Percentiles rank a stretch among this genome's conserved stretches.
These are phyloP conservation scores for Pseudocercospora cruenta DNA, from an alignment of 2,329 filamentous ascomycete species.

Conservation along the genomic window DNA sequence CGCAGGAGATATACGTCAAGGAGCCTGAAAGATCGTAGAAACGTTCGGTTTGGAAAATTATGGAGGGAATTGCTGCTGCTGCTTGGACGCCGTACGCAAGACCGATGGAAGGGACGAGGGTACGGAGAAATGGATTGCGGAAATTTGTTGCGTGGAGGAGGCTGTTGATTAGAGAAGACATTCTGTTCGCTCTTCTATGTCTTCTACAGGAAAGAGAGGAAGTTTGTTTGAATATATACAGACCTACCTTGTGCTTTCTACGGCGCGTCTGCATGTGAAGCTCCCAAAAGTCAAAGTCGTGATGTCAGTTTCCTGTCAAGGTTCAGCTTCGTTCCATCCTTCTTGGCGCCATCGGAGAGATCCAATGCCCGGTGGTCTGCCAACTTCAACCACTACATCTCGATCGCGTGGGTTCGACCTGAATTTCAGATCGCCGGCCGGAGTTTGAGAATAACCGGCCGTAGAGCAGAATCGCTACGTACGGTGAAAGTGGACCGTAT, in stretches of 20 bases:
- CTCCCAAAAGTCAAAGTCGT: slow-evolving; percentile 1
- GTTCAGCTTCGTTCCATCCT: slow-evolving; percentile 2
- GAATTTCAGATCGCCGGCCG: slow-evolving; percentile 1
- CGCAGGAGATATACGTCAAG: slow-evolving; percentile 67
- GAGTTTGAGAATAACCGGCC: neutral
- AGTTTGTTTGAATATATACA: neutral
- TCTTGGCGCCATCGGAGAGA: neutral
- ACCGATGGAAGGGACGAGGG: slow-evolving; percentile 63
- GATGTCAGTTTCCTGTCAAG: neutral
- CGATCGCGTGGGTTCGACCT: neutral
- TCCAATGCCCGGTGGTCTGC: neutral
- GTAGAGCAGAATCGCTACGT: neutral
- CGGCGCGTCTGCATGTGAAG: slow-evolving; percentile 2
- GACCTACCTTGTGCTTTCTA: slow-evolving; percentile 1
- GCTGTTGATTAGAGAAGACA: slow-evolving; percentile 45
- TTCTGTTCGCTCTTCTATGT: no score
- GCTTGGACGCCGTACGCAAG: slow-evolving; percentile 67
- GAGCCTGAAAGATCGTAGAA: slow-evolving; percentile 72
- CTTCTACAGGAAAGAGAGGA: no score
- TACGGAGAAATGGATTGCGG: slow-evolving; percentile 64
- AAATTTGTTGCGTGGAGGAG: slow-evolving; percentile 65
- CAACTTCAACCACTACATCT: neutral
- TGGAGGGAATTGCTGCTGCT: slow-evolving; percentile 65
- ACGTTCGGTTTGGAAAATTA: slow-evolving; percentile 62
- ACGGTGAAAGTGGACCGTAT: neutral